Evolutionary conservation across 441 rosid species (phyloP), one percentile per base, ranked within the genome.

Genomic region (Raphanus hybrid): DNA sequence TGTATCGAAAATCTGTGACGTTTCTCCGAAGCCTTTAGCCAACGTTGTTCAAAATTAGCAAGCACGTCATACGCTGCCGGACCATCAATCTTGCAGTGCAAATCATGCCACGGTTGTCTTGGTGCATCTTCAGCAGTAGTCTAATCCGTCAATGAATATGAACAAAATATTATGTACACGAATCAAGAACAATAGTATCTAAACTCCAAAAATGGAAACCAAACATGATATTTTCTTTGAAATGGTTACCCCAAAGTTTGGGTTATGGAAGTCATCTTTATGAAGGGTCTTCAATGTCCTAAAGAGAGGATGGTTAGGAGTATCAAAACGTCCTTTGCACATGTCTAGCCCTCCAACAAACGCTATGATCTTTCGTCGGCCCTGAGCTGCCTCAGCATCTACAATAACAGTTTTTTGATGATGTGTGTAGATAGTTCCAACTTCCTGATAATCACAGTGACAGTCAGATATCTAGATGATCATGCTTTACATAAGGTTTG

Each of bases 91-190:
- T 67, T 78, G 74, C 85, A 78, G 64, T 88, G 94, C 75, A 90
- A 75, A 78, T 90, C 94, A 80, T 90, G 94, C 94, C 94, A 88
- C 32, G 94, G 91, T 78, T 87, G 81, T 82, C 93, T 89, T 79
- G 90, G 93, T 72, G 88, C 85, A 68, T 82, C 87, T 70, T 48
- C 67, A 2, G 11, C 79, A 71, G 82, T 71, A 59, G 54, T 85
- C 93, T 89, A 75, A 54, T 23, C 59, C 55, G 18, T 43, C 50
- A 43, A 43, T 57, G 10, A 62, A 20, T 43, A 43, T 43, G 50
- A 41, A 45, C 1, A 48, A 48, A 1, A 14, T 0, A 18, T 20
- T 4, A 3, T 27, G 43, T 5, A 72, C 57, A 39, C 3, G 4
- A 1, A 43, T 62, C 65, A 5, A n/a, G 41, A 35, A 52, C 27